These are phyloP conservation scores for Ochetophila trinervis DNA, from an alignment of 306 rosid species.

Conservation along the genomic window DNA sequence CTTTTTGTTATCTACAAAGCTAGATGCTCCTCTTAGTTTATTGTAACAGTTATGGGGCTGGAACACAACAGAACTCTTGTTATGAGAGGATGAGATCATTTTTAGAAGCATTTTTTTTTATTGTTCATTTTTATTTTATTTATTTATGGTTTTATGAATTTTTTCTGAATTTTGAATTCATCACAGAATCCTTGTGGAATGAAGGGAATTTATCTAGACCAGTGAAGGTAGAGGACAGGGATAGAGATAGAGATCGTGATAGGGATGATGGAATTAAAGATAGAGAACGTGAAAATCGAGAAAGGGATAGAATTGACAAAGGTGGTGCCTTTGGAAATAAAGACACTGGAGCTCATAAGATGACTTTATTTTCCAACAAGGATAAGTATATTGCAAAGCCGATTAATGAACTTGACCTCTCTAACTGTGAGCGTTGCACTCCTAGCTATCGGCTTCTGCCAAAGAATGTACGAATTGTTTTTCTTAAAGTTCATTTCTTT, in stretches of 20 bases:
- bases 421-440: constrained; percentile 93
- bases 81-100: constrained; percentile 6
- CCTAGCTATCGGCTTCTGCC: constrained; percentile 97
- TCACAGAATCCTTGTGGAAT: constrained; percentile 74
- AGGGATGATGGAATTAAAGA: constrained; percentile 73
- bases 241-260: constrained; percentile 58
- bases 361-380: constrained; percentile 73
- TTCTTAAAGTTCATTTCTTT: constrained; percentile 10
- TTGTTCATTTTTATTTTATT: constrained; percentile 3
- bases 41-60: constrained; percentile 21
- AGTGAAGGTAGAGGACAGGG: constrained; percentile 74
- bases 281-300: constrained; percentile 74
- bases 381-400: constrained; percentile 89
- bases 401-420: constrained; percentile 95
- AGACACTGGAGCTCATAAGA: constrained; percentile 70
- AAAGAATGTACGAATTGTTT: constrained; percentile 56
- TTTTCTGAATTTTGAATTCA: constrained; percentile 23
- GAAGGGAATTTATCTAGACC: constrained; percentile 67
- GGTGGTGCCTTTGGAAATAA: constrained; percentile 42
- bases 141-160: constrained; percentile 11
- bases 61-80: constrained; percentile 11
- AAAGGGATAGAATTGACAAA: constrained; percentile 64
- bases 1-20: constrained; percentile 16
- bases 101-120: constrained; percentile 6
- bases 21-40: constrained; percentile 21